These are phyloP conservation scores for Diplotaxis tenuifolia DNA, from an alignment of 345 rosid genomes.

Conservation along the genomic window DNA sequence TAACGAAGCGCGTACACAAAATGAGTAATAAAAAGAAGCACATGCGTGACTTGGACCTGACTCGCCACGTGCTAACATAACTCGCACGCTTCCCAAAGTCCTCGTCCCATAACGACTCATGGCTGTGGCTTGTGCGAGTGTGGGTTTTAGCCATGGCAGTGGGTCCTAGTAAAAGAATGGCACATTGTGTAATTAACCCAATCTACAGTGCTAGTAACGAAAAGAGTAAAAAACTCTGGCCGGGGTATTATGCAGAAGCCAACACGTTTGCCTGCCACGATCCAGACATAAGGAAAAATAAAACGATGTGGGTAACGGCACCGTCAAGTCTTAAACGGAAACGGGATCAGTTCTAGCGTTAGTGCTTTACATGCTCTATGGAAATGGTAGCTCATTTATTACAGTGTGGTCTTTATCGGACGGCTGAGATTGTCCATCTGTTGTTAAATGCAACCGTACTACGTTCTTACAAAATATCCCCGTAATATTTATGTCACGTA, in stretches of 20 bases:
- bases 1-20: slow-evolving; percentile 1
- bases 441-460: slow-evolving; percentile 16
- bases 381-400: neutral
- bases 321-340: slow-evolving; percentile 34
- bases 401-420: slow-evolving; percentile 4
- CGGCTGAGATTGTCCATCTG: slow-evolving; percentile 22
- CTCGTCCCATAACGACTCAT: slow-evolving; percentile 34
- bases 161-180: slow-evolving; percentile 24
- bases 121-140: slow-evolving; percentile 30
- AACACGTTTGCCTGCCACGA: slow-evolving; percentile 45
- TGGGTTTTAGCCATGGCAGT: slow-evolving; percentile 30
- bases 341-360: neutral
- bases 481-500: slow-evolving; percentile 2
- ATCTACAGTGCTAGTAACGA: neutral
- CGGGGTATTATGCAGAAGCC: slow-evolving; percentile 33
- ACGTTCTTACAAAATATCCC: neutral
- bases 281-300: slow-evolving; percentile 32
- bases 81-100: slow-evolving; percentile 21
- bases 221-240: slow-evolving; percentile 11
- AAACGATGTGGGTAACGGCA: slow-evolving; percentile 26
- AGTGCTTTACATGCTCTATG: slow-evolving; percentile 11
- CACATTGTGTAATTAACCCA: slow-evolving; percentile 14
- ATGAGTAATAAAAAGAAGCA: neutral
- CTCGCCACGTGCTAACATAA: slow-evolving; percentile 28
- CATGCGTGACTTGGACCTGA: slow-evolving; percentile 13